Evolutionary conservation across 2,329 filamentous ascomycete species (phyloP), one percentile per base, ranked within the genome.

Genomic region (Aureobasidium leucospermi): DNA sequence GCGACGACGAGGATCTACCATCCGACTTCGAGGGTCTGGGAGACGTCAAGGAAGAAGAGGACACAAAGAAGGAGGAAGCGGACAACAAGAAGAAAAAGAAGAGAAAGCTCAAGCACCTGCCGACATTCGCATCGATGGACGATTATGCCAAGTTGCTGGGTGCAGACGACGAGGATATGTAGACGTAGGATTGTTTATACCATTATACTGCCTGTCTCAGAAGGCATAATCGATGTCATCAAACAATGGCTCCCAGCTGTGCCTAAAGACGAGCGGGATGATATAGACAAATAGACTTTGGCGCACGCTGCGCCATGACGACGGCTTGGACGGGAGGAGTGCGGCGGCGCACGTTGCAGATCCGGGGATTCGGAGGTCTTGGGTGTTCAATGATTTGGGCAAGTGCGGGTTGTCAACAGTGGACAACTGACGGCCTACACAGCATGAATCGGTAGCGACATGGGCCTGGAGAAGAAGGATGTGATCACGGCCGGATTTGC

Each of bases 91-190:
- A 79, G 66, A 81, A 84, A 71, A 89, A 88, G 76, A 86, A 83
- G 76, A 90, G 87, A 81, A 90, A 90, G 77, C 79, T 97, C 73
- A 96, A 91, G 81, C 85, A 85, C 64, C 78, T 99, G 66, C 94
- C 94, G 6, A 95, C 85, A 38, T 99, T 99, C 77, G 94, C 95
- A 19, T 95, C 90, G 34, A 88, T 82, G 34, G 94, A 97, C 58
- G 94, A 97, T 71, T 99, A 97, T 73, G 93, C 91, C 15, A 88
- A 88, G 67, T 81, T 73, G 64, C 61, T 73, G 45, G 63, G 62
- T 28, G 59, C 36, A 29, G 59, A 61, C 39, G 59, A 61, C 45
- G 59, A 58, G 28, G 58, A 52, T 23, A 46, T 38, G 41, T 59
- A 59, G 58, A 59, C 38, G 48, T 36, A 52, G 55, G 9, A n/a